phyloP scores from a whole-genome alignment of 345 rosid genomes.

The Murraya paniculata region DNA sequence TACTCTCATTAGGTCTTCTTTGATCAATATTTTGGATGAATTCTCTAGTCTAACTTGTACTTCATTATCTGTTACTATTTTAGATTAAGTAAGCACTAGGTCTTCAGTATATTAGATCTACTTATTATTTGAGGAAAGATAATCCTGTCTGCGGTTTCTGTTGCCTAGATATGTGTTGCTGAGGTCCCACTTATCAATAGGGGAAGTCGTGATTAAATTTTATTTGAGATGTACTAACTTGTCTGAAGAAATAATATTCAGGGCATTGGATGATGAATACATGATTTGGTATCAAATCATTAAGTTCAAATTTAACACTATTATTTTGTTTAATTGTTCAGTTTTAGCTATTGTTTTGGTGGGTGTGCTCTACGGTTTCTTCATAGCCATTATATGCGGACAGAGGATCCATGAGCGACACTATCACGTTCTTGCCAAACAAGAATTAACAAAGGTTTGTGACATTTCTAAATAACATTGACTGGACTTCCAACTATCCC shows the following conservation, averaged over 20 bases:
- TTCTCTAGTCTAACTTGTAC: not conserved
- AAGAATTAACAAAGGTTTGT: constrained; percentile 92
- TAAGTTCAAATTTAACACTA: constrained; percentile 1
- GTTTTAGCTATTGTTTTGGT: constrained; percentile 93
- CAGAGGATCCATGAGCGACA: constrained; percentile 97
- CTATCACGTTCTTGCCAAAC: constrained; percentile 95
- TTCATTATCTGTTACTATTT: not conserved
- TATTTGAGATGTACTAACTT: not conserved
- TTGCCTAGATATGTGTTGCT: not conserved
- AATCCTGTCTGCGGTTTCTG: not conserved
- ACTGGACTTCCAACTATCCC: not conserved
- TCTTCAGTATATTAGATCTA: not conserved
- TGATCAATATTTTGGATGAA: not conserved
- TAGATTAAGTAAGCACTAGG: not conserved
- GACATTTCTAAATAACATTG: not conserved
- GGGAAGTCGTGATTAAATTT: not conserved
- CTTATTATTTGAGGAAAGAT: not conserved
- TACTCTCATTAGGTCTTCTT: not conserved
- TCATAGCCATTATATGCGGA: constrained; percentile 98
- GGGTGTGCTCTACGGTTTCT: constrained; percentile 95
- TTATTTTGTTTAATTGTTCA: constrained; percentile 30
- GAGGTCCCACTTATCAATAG: not conserved
- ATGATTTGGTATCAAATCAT: not conserved
- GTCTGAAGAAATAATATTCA: not conserved
- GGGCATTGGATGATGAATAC: not conserved